Percentiles rank a stretch among this genome's conserved stretches.
Conservation (phyloP, 139 green algal species). For the Coelastrella sp. region DNA sequence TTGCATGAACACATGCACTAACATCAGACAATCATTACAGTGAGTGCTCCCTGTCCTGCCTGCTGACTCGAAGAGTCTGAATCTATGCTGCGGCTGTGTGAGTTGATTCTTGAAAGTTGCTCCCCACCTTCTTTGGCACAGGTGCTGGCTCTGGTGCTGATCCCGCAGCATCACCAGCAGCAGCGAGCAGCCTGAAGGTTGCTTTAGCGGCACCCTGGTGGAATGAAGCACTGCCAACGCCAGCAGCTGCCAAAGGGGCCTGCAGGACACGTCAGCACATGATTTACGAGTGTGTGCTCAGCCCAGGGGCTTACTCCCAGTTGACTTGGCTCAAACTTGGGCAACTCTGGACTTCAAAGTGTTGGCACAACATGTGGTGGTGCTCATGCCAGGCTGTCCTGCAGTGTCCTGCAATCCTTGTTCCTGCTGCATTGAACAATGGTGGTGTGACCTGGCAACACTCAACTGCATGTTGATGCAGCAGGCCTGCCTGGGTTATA, state of each 20-base stretch:
- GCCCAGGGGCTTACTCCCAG: background rate
- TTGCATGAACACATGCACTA: too few relatives aligned
- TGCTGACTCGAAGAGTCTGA: background rate
- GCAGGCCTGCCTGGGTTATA: too few relatives aligned
- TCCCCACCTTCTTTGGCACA: background rate
- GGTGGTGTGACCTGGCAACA: too few relatives aligned
- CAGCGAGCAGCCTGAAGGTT: background rate
- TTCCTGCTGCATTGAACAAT: too few relatives aligned
- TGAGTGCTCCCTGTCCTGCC: too few relatives aligned
- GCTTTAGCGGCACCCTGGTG: background rate
- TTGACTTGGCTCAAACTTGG: background rate
- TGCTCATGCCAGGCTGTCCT: too few relatives aligned
- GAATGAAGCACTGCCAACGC: background rate
- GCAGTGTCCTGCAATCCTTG: too few relatives aligned
- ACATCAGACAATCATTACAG: too few relatives aligned
- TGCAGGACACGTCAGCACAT: background rate
- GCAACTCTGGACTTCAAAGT: too few relatives aligned
- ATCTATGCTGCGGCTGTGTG: background rate
- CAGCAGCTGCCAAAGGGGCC: background rate
- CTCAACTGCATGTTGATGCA: too few relatives aligned
- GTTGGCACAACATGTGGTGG: too few relatives aligned
- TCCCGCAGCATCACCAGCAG: background rate
- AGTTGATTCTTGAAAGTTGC: background rate
- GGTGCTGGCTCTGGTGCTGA: slow-evolving; percentile 11
- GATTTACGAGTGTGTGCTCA: background rate